These are phyloP conservation scores for Castanea mollissima DNA, from an alignment of 306 rosid species.

Conservation along the genomic window DNA sequence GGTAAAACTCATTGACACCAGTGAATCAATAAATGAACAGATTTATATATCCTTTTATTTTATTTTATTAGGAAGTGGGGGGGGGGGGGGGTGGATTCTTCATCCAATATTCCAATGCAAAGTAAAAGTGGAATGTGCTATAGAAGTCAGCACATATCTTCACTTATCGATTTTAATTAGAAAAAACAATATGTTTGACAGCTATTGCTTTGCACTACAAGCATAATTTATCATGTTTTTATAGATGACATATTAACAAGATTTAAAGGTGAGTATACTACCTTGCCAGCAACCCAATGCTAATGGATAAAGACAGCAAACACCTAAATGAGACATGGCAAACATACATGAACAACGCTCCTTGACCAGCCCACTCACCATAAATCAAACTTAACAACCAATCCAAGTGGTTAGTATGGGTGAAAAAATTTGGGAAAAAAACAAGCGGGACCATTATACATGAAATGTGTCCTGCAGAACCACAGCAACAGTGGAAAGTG, in stretches of 20 bases:
- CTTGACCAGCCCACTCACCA: background rate
- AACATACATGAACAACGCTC: background rate
- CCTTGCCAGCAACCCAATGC: background rate
- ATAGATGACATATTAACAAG: background rate
- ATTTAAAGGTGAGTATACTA: background rate
- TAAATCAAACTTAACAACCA: background rate
- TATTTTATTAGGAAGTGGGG: no score
- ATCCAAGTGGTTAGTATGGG: background rate
- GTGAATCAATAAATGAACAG: background rate
- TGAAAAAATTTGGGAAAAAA: background rate
- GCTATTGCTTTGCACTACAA: no score
- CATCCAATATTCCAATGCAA: background rate
- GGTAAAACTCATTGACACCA: background rate
- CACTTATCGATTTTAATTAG: background rate
- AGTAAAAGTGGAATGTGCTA: background rate
- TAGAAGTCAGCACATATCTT: no score
- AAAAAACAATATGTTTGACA: background rate
- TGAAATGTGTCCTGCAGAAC: background rate
- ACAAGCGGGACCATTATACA: background rate
- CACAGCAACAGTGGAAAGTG: background rate
- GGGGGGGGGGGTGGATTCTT: background rate
- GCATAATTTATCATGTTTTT: background rate
- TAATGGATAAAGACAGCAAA: background rate
- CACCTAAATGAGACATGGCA: background rate
- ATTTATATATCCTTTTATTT: background rate